Percentiles rank a stretch among this genome's conserved stretches.
Evolutionary conservation across 1,284 basidiomycete genomes (phyloP).

Genomic region (Trametes sp.): DNA sequence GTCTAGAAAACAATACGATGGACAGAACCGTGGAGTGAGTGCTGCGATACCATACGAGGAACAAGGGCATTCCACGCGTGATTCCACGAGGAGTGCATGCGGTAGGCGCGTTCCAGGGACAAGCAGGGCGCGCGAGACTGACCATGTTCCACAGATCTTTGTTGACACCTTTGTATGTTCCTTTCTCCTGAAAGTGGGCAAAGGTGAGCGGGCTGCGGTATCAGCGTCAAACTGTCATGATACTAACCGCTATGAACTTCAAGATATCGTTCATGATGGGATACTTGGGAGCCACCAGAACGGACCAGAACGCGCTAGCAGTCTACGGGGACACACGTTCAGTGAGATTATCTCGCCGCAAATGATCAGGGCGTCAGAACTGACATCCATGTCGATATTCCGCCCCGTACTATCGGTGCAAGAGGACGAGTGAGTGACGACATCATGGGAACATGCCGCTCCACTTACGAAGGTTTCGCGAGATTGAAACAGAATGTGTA

Average conservation of each 20-base stretch:
- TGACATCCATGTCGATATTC: constrained; percentile 79
- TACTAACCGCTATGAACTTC: constrained; percentile 68
- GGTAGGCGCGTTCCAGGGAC: background rate
- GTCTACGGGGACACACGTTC: constrained; percentile 51
- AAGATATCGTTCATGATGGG: constrained; percentile 68
- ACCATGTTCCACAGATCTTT: constrained; percentile 89
- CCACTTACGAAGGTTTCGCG: constrained; percentile 65
- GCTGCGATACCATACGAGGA: constrained; percentile 2
- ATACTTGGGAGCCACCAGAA: constrained; percentile 68
- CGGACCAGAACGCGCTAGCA: constrained; percentile 76
- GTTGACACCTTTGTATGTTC: constrained; percentile 74
- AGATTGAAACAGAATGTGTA: constrained; percentile 75
- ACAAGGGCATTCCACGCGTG: constrained; percentile 9
- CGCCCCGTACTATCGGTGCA: constrained; percentile 46
- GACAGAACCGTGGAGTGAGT: background rate
- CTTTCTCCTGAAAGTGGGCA: constrained; percentile 55
- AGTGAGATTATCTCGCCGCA: background rate
- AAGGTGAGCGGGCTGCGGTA: background rate
- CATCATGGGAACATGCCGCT: background rate
- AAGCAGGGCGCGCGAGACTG: constrained; percentile 29
- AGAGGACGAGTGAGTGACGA: constrained; percentile 1
- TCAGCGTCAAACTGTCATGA: background rate
- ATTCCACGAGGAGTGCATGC: background rate
- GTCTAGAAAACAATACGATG: constrained; percentile 1
- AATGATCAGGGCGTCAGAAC: background rate